Evolutionary conservation across 495 filamentous ascomycete species (phyloP).

Genomic region (Penicillium cinerascens): DNA sequence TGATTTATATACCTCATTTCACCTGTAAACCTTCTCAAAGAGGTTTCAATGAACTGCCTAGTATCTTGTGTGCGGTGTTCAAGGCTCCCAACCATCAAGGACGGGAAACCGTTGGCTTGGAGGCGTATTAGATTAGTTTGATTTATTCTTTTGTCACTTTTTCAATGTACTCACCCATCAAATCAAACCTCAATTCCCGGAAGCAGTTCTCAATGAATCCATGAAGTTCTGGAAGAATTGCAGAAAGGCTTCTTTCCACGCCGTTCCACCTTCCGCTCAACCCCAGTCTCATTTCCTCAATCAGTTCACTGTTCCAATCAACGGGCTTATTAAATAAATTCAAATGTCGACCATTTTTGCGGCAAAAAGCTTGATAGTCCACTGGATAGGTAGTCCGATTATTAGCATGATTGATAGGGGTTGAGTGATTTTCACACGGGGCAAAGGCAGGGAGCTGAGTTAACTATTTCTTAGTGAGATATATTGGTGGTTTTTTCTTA

Average conservation of each 20-base stretch:
- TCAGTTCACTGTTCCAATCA: conserved; percentile 23
- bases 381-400: neutral
- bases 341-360: neutral
- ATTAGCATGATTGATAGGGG: no score
- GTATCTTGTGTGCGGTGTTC: neutral
- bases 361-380: neutral
- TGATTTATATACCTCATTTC: neutral
- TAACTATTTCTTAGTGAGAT: no score
- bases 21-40: neutral
- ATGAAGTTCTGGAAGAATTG: conserved; percentile 1
- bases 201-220: neutral
- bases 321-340: neutral
- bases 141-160: no score
- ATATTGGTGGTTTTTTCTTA: no score
- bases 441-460: no score
- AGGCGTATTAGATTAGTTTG: neutral
- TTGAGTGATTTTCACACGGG: no score
- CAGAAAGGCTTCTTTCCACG: conserved; percentile 6
- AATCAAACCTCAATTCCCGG: neutral
- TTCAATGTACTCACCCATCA: neutral
- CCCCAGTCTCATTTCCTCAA: conserved; percentile 24
- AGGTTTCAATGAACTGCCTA: neutral
- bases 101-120: neutral
- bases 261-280: conserved; percentile 17
- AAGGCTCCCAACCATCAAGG: neutral